Base-by-base conservation (phyloP, 2,329 filamentous ascomycete genomes). In the Aspergillus sojae region DNA sequence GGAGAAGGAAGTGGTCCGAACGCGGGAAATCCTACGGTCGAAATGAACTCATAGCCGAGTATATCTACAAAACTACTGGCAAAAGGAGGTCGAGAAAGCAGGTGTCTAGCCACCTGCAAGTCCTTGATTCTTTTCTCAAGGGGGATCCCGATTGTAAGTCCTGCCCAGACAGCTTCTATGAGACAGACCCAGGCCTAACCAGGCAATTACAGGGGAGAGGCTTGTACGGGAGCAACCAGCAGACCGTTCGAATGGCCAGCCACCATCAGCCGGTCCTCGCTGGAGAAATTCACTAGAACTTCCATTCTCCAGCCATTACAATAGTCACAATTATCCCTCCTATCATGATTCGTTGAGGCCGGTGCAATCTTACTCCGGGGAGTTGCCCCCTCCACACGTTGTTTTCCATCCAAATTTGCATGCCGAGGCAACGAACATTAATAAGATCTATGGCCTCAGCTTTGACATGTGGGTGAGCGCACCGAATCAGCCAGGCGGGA, bases 51-150 rank as follows among this genome's bases (percentile, higher is more conserved):
- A 87, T 89, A 64, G 82, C 86, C 26, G 81, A 86, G 68, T 85
- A 83, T 58, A 88, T 89, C 63, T 76, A 79, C 67, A 81, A 82
- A 61, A 77, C 81, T 62, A 88, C 86, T 7, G 85, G 86, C 26
- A 82, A 83, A 61, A 71, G 69, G 30, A 79, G 87, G 59, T 77
- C 74, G 19, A 80, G 87, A 57, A 89, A 89, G 72, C 85, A 89
- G 70, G 84, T 89, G 5, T 89, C 87, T 0, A 89, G 87, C 68
- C 87, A 89, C 71, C 82, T 89, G 30, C 87, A 89, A 73, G 86
- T 89, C 2, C 78, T 89, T 23, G 86, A 87, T 72, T 82, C 80
- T 14, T 84, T 86, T 63, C 77, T 88, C 43, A 79, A 80, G 65
- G 79, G 82, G 5, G 82, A 86, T 64, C 81, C 82, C 32, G 77